phyloP scores from a whole-genome alignment of 371 early-diverging fungal species.

The Fennellomyces sp. region DNA sequence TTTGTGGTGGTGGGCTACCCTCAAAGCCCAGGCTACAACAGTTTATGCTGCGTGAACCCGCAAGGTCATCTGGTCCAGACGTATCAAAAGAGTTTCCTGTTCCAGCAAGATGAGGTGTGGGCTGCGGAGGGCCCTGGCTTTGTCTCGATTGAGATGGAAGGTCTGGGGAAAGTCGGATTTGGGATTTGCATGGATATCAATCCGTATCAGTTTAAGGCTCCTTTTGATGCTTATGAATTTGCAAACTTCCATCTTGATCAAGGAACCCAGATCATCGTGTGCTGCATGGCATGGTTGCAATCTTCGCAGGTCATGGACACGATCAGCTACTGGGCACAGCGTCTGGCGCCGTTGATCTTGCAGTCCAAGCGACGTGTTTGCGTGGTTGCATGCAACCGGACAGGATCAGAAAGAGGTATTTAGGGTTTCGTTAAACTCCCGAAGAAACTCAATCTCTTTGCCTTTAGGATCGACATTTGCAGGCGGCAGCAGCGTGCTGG shows the following conservation, averaged over 20 bases:
- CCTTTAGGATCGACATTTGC: slow-evolving; percentile 44
- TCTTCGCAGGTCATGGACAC: slow-evolving; percentile 21
- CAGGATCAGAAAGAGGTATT: slow-evolving; percentile 61
- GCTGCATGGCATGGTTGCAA: slow-evolving; percentile 77
- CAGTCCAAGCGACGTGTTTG: slow-evolving; percentile 8
- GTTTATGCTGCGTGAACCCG: slow-evolving; percentile 59
- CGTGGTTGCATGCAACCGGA: slow-evolving; percentile 68
- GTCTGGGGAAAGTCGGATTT: slow-evolving; percentile 65
- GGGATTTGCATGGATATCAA: slow-evolving; percentile 89
- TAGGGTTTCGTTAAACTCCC: neutral
- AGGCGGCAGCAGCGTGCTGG: slow-evolving; percentile 57
- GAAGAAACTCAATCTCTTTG: neutral
- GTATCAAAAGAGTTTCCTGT: slow-evolving; percentile 78
- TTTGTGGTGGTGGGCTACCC: slow-evolving; percentile 76
- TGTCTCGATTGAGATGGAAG: slow-evolving; percentile 38
- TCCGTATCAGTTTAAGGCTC: slow-evolving; percentile 69
- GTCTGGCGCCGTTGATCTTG: slow-evolving; percentile 50
- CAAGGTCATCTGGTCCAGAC: slow-evolving; percentile 49
- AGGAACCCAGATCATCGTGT: slow-evolving; percentile 51
- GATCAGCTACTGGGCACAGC: slow-evolving; percentile 63
- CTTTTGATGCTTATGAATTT: slow-evolving; percentile 72
- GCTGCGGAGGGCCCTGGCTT: slow-evolving; percentile 75
- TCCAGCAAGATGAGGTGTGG: slow-evolving; percentile 75
- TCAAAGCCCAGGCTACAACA: slow-evolving; percentile 59
- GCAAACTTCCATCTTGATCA: slow-evolving; percentile 59